Conservation (phyloP, 2,329 filamentous ascomycete genomes). For the Aspergillus spinulosporus region DNA sequence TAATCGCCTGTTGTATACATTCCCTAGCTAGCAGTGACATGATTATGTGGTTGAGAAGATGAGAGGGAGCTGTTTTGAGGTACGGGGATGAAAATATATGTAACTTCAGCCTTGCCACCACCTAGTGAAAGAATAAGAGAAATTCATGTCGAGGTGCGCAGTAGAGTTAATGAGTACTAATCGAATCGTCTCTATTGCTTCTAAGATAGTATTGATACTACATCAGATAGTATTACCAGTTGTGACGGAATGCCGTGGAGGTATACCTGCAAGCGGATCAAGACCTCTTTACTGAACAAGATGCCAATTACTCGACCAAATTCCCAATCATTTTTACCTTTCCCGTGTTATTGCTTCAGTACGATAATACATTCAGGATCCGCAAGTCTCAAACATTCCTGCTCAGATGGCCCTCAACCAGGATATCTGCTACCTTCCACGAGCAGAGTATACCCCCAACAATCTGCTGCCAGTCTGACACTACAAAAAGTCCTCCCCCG, state of each 20-base stretch:
- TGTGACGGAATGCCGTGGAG: background rate
- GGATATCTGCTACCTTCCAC: slow-evolving; percentile 1
- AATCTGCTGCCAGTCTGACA: slow-evolving; percentile 8
- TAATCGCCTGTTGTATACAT: too few relatives aligned
- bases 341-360: too few relatives aligned
- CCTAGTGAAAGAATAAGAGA: too few relatives aligned
- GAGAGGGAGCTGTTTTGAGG: too few relatives aligned
- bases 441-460: slow-evolving; percentile 5
- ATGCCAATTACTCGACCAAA: background rate
- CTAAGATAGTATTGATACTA: background rate
- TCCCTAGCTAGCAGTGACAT: too few relatives aligned
- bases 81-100: too few relatives aligned
- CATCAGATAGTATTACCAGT: background rate
- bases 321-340: too few relatives aligned
- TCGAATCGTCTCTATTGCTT: too few relatives aligned
- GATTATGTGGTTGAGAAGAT: too few relatives aligned
- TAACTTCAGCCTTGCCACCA: too few relatives aligned
- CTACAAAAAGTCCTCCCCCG: slow-evolving; percentile 7
- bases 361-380: background rate
- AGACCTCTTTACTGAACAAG: background rate
- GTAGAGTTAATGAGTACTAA: too few relatives aligned
- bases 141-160: too few relatives aligned
- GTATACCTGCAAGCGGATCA: background rate
- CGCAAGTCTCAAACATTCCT: background rate
- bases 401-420: background rate